Evolutionary conservation across 208 protist genomes (phyloP).

Genomic region (Wallacemonas sp.): DNA sequence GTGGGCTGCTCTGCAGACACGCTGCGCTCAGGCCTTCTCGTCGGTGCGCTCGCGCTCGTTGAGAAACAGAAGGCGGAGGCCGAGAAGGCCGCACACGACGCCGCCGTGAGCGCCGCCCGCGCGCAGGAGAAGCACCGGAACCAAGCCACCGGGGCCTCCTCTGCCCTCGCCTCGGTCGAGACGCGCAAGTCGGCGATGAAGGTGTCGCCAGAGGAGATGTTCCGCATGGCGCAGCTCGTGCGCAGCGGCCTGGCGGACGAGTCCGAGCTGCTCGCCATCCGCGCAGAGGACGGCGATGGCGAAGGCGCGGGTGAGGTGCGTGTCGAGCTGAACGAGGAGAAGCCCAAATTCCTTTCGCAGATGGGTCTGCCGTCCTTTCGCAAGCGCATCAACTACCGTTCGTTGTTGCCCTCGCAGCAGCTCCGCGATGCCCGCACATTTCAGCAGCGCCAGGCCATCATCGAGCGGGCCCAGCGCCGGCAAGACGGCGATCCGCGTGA

Average conservation of each 20-base stretch:
- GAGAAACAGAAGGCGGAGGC: slow-evolving; percentile 44
- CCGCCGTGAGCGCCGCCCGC: slow-evolving; percentile 23
- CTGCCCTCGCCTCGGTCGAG: slow-evolving; percentile 37
- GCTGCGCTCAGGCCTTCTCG: slow-evolving; percentile 46
- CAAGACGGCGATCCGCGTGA: slow-evolving; percentile 51
- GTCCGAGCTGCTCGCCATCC: slow-evolving; percentile 68
- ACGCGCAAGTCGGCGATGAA: slow-evolving; percentile 73
- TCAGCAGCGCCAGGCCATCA: slow-evolving; percentile 76
- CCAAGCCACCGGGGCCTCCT: slow-evolving; percentile 24
- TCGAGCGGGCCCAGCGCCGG: slow-evolving; percentile 61
- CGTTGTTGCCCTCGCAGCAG: slow-evolving; percentile 76
- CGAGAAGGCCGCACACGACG: slow-evolving; percentile 35
- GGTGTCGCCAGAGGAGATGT: slow-evolving; percentile 85
- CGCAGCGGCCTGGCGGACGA: slow-evolving; percentile 84
- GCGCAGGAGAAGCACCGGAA: slow-evolving; percentile 40
- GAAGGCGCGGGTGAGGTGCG: slow-evolving; percentile 33
- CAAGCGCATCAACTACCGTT: slow-evolving; percentile 79
- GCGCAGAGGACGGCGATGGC: slow-evolving; percentile 67
- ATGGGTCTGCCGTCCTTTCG: slow-evolving; percentile 61
- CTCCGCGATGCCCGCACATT: slow-evolving; percentile 75
- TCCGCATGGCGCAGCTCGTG: slow-evolving; percentile 85
- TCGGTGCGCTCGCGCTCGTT: slow-evolving; percentile 68
- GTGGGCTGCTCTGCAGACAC: slow-evolving; percentile 30
- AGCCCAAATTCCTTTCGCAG: slow-evolving; percentile 74
- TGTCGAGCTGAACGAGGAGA: slow-evolving; percentile 87